Base-by-base conservation (phyloP, 345 rosid genomes). In the Lepidium sativum region DNA sequence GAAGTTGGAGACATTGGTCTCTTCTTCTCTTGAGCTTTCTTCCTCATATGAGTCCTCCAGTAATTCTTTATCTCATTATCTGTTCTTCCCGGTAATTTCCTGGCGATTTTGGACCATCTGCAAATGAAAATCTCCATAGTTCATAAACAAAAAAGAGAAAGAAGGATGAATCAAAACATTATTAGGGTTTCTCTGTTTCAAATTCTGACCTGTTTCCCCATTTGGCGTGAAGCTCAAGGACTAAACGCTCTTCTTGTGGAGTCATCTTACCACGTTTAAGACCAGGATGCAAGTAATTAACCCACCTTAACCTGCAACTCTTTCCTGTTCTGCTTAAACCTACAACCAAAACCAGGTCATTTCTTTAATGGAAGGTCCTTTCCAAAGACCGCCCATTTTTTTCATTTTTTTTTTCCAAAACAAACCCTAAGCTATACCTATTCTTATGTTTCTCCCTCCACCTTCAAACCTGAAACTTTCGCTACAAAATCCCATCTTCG, bases 391-490 rank as follows among this genome's bases (percentile, higher is more conserved):
- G 60, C 71, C 76, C 77, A 80, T 77, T 54, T 81, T 54, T 56
- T 50, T 50, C 2, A 0, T 2, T 2, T 23, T 23, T 27, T 6
- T 27, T 27, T 37, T 37, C 54, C 78, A 80, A 67, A 33, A 61
- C 75, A 61, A 76, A 75, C 25, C 91, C 72, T 38, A 43, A 27
- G 17, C 65, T 71, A 71, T 84, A 88, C 97, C 95, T 88, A 88
- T 54, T 65, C 76, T 72, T 73, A 79, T 59, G 69, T 81, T 80
- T 85, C 97, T 85, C 99, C 99, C 99, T 78, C 99, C 99, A 88
- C 97, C 97, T 88, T 90, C 97, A 94, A 94, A 94, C 99, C 99
- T 94, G 99, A 94, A 76, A 94, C 92, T 80, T 94, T 85, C 1
- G 99, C 97, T 60, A 94, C 81, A 85, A 84, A 94, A 72, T 94